Evolutionary conservation across 176 grass and related monocot species (phyloP).

Genomic region (Urochloa ruziziensis): DNA sequence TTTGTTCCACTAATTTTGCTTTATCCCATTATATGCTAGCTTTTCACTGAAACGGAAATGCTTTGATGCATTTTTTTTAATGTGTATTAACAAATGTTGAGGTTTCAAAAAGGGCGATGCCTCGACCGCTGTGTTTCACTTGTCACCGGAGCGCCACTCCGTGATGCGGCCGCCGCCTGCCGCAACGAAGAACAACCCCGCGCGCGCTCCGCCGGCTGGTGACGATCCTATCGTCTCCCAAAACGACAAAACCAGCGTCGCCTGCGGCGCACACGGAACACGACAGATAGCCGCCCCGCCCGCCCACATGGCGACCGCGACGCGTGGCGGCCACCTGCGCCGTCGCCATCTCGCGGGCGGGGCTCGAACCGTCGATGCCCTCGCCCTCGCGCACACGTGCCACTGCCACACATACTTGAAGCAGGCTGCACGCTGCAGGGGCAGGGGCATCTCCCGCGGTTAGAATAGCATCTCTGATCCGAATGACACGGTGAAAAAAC

Average conservation of each 20-base stretch:
- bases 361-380: neutral
- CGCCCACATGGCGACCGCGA: neutral
- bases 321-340: neutral
- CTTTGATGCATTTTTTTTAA: no score
- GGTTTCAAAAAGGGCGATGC: no score
- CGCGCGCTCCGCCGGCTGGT: neutral
- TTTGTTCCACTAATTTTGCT: no score
- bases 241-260: neutral
- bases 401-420: neutral
- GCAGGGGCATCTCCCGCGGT: neutral
- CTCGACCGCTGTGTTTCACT: neutral
- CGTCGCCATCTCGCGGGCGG: neutral
- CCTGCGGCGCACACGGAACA: neutral
- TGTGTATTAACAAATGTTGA: no score
- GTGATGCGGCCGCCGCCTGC: neutral
- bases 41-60: no score
- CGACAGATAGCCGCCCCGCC: neutral
- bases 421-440: neutral
- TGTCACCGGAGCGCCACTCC: neutral
- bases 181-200: neutral
- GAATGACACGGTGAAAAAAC: neutral
- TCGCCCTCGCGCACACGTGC: conserved; percentile 17
- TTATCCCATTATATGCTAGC: no score
- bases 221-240: neutral
- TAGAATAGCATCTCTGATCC: neutral